A percentile compares a stretch with the other conserved stretches of the same genome.
Conservation (phyloP, 495 filamentous ascomycete genomes). For the Talaromyces borbonicus region DNA sequence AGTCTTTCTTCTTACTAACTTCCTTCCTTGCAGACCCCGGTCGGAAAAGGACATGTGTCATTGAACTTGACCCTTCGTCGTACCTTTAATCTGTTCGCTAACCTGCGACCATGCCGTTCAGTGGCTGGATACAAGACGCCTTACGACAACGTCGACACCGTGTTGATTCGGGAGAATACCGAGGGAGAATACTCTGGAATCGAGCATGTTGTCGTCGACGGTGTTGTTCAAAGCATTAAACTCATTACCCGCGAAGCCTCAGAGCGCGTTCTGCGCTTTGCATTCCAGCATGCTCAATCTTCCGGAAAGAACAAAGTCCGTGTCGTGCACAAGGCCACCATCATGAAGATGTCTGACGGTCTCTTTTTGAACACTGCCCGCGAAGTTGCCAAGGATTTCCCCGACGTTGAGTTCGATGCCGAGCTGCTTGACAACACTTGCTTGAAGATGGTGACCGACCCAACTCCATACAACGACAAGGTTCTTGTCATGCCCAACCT, state of each 20-base stretch:
- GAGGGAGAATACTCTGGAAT: constrained; percentile 99
- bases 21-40: constrained; percentile 58
- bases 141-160: constrained; percentile 95
- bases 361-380: constrained; percentile 84
- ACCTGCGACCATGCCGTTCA: constrained; percentile 93
- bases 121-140: constrained; percentile 96
- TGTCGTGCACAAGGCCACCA: constrained; percentile 97
- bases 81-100: constrained; percentile 99
- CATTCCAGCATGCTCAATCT: constrained; percentile 91
- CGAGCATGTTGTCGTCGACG: constrained; percentile 96
- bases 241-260: constrained; percentile 89
- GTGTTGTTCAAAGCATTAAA: constrained; percentile 98
- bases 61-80: constrained; percentile 96
- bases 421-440: constrained; percentile 98
- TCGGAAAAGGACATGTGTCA: constrained; percentile 98
- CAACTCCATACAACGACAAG: constrained; percentile 93
- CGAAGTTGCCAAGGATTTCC: constrained; percentile 86
- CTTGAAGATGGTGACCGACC: constrained; percentile 94
- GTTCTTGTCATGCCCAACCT: constrained; percentile 99
- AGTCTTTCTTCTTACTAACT: constrained; percentile 5
- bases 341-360: constrained; percentile 99
- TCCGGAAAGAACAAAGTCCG: constrained; percentile 92
- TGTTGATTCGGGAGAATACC: constrained; percentile 98
- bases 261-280: constrained; percentile 89
- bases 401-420: constrained; percentile 85